phyloP scores from a whole-genome alignment of 106 monocot genomes.

The Iris macrosiphon region DNA sequence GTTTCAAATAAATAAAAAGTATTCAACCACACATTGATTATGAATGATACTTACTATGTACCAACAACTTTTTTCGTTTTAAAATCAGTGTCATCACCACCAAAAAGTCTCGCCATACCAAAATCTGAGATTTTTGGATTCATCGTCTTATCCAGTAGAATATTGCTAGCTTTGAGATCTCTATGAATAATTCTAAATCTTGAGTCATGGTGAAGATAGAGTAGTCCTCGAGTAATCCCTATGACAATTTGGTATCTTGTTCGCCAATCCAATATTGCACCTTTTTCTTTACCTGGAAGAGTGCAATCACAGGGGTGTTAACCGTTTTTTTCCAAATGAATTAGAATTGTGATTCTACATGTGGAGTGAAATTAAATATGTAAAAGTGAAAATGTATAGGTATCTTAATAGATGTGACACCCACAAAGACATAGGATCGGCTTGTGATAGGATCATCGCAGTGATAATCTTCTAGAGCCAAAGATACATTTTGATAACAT shows the following conservation, averaged over 20 bases:
- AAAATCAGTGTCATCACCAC: neutral
- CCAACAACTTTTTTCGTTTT: slow-evolving; percentile 11
- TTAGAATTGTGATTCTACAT: no score
- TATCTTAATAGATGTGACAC: no score
- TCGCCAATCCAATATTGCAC: slow-evolving; percentile 2
- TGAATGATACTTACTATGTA: slow-evolving; percentile 13
- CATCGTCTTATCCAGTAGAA: slow-evolving; percentile 15
- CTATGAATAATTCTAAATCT: slow-evolving; percentile 11
- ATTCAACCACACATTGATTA: neutral
- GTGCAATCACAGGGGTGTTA: neutral
- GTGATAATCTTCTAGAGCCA: no score
- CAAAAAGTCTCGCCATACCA: slow-evolving; percentile 19
- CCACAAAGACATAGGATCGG: no score
- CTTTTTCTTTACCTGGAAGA: neutral
- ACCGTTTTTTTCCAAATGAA: no score
- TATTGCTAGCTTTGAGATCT: slow-evolving; percentile 13
- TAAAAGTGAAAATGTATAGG: no score
- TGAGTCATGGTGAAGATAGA: slow-evolving; percentile 17
- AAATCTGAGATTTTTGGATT: slow-evolving; percentile 19
- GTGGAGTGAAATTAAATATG: no score
- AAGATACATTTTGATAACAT: no score
- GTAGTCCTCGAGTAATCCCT: slow-evolving; percentile 15
- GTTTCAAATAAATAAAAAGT: no score
- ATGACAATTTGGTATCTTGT: slow-evolving; percentile 2
- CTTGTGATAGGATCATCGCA: no score